A percentile compares a stretch with the other conserved stretches of the same genome.
phyloP scores from a whole-genome alignment of 108 stramenopile genomes.

The Poteriospumella lacustris region DNA sequence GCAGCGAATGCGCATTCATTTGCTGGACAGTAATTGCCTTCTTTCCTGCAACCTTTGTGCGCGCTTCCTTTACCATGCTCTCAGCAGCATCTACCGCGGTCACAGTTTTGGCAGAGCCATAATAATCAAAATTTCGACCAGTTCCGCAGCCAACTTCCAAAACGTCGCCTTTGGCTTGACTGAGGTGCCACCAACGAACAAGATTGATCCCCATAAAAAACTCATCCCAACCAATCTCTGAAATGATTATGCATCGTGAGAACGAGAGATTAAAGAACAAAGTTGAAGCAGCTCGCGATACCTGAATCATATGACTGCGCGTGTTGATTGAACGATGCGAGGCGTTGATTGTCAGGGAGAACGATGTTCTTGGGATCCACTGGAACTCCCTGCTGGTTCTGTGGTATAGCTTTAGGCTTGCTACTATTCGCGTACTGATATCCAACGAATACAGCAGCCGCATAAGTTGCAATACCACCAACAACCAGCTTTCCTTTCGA shows the following conservation, averaged over 20 bases:
- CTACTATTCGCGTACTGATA: neutral
- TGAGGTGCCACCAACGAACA: conserved; percentile 58
- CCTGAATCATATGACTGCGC: too few relatives aligned
- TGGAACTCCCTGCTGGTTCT: too few relatives aligned
- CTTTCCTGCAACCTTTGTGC: conserved; percentile 16
- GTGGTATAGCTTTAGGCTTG: too few relatives aligned
- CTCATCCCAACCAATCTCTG: neutral
- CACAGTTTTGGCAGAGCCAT: conserved; percentile 56
- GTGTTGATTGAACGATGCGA: too few relatives aligned
- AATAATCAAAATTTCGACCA: conserved; percentile 67
- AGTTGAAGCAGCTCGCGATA: too few relatives aligned
- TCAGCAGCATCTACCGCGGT: conserved; percentile 69
- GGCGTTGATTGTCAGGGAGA: too few relatives aligned
- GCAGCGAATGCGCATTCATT: conserved; percentile 57
- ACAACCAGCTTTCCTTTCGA: too few relatives aligned
- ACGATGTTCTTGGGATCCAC: too few relatives aligned
- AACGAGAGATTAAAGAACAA: too few relatives aligned
- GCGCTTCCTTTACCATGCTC: conserved; percentile 64
- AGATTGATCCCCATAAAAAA: conserved; percentile 45
- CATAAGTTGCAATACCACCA: neutral
- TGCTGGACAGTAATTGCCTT: neutral
- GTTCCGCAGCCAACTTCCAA: conserved; percentile 83
- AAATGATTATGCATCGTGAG: too few relatives aligned
- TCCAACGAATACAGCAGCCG: neutral
- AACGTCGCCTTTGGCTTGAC: conserved; percentile 60